Percentiles rank a stretch among this genome's conserved stretches.
Evolutionary conservation across 768 basidiomycete species (phyloP).

Genomic region (Termitomyces sp.): DNA sequence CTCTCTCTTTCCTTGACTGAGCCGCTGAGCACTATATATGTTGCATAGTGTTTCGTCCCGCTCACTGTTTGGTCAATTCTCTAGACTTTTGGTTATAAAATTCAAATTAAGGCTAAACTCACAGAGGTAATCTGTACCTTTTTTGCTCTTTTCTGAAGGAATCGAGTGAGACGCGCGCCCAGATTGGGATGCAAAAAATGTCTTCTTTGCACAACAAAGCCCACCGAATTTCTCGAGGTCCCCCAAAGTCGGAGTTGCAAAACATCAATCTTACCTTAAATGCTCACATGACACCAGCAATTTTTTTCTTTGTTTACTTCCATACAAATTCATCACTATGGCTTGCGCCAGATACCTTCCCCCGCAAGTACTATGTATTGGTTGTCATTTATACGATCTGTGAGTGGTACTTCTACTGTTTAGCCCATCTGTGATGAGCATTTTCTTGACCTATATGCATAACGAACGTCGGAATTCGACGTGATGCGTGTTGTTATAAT

Average conservation of each 20-base stretch:
- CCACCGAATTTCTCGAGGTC: too few species aligned
- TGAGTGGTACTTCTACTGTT: not conserved
- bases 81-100: not conserved
- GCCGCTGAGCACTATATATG: not conserved
- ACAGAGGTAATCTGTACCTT: not conserved
- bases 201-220: not conserved
- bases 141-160: not conserved
- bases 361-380: too few species aligned
- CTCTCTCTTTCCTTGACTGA: not conserved
- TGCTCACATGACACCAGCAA: not conserved
- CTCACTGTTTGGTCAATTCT: too few species aligned
- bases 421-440: conserved; percentile 13
- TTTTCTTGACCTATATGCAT: conserved; percentile 5
- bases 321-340: not conserved
- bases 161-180: not conserved
- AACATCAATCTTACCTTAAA: not conserved
- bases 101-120: too few species aligned
- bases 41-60: not conserved
- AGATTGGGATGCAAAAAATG: not conserved
- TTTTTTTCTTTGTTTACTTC: not conserved
- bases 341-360: not conserved
- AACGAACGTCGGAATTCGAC: conserved; percentile 17
- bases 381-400: not conserved
- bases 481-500: conserved; percentile 20
- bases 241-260: not conserved